phyloP scores from a whole-genome alignment of 31 red algal genomes.

The Odonthalia washingtoniensis region DNA sequence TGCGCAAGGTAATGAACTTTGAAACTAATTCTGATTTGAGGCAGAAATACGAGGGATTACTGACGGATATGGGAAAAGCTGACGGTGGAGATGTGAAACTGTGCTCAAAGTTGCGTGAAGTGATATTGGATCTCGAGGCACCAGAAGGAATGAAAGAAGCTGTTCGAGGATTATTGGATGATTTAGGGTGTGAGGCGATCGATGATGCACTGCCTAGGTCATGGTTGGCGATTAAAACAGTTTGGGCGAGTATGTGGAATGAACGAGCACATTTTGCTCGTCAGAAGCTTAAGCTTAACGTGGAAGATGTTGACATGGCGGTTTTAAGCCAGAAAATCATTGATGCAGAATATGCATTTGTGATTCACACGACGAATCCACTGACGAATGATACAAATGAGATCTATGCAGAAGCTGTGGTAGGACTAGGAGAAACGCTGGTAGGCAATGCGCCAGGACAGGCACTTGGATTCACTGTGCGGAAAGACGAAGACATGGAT shows the following conservation, averaged over 20 bases:
- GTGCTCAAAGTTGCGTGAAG: constrained; percentile 62
- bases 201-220: constrained; percentile 67
- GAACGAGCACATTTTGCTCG: constrained; percentile 92
- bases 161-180: constrained; percentile 73
- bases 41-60: constrained; percentile 73
- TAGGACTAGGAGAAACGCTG: constrained; percentile 89
- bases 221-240: constrained; percentile 81
- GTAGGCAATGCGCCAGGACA: constrained; percentile 94
- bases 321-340: constrained; percentile 91
- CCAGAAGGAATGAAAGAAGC: constrained; percentile 78
- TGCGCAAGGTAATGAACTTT: constrained; percentile 87
- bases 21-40: constrained; percentile 67
- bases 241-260: constrained; percentile 95
- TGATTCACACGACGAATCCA: constrained; percentile 90
- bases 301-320: constrained; percentile 89
- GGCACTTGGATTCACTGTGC: constrained; percentile 87
- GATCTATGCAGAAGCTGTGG: constrained; percentile 88
- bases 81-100: constrained; percentile 63
- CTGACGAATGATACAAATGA: constrained; percentile 79
- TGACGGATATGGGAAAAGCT: constrained; percentile 47
- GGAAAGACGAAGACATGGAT: constrained; percentile 78
- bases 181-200: constrained; percentile 75
- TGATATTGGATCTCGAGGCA: constrained; percentile 66
- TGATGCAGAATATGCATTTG: constrained; percentile 94
- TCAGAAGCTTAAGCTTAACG: constrained; percentile 69